Evolutionary conservation across 257 asterid species (phyloP), one percentile per base, ranked within the genome.

Genomic region (Perilla frutescens): DNA sequence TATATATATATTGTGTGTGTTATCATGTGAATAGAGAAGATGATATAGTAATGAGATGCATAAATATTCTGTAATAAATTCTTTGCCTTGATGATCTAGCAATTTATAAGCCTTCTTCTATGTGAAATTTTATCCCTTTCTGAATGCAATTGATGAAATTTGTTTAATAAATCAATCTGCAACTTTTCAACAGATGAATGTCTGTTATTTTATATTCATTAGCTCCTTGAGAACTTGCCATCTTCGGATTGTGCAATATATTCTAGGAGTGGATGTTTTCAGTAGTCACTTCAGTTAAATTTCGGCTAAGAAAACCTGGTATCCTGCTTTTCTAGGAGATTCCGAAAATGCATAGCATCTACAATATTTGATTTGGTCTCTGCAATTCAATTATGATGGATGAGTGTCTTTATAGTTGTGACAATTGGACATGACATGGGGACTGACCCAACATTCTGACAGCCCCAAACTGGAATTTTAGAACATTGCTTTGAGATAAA

Each of bases 401-500:
- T 14, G 7, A 39, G 47, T 12, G 34, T 26, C 20, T 3, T 7
- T 45, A 31, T 8, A 29, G 20, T 63, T 44, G 1, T 3, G 3
- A 62, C 2, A 14, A 94, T 90, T 15, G 99, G 97, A 56, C 97
- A 91, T 5, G 91, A 85, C 13, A 80, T 82, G 36, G 96, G 89
- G 36, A 68, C 86, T 12, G 88, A 77, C 63, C 41, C 62, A 55
- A 66, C 77, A 77, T 78, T 82, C 78, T 81, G 81, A 76, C 87
- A 66, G 53, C 79, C 89, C 93, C 91, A 85, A 62, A 71, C 87
- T 34, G 3, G 37, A 34, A 10, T 31, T 14, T 10, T 11, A 43
- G 45, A 57, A 29, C 15, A 41, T 43, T 6, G 20, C 59, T 15
- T 34, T 61, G 39, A 60, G 39, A 11, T 60, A 31, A 34, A 72